Evolutionary conservation across 441 rosid genomes (phyloP).

Genomic region (Pelargonium citronellum): DNA sequence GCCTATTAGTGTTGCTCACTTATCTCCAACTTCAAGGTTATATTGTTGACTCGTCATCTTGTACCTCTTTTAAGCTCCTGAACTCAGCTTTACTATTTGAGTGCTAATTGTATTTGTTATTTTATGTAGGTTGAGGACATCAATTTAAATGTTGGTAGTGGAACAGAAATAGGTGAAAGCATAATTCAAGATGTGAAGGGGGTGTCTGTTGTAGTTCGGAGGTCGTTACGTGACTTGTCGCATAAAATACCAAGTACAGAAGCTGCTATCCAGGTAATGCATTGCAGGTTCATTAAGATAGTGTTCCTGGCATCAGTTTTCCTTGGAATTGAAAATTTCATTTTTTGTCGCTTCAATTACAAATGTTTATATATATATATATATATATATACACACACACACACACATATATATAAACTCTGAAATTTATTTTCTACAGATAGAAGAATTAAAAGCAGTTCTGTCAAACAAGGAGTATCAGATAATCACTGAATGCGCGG

Average conservation of each 20-base stretch:
- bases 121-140: slow-evolving; percentile 73
- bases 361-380: background rate
- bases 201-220: slow-evolving; percentile 67
- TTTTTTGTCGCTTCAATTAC: background rate
- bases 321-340: background rate
- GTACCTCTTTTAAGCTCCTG: background rate
- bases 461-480: slow-evolving; percentile 82
- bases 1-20: background rate
- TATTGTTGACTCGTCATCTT: background rate
- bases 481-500: slow-evolving; percentile 87
- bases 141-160: slow-evolving; percentile 88
- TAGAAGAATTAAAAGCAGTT: slow-evolving; percentile 78
- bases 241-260: slow-evolving; percentile 78
- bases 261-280: slow-evolving; percentile 62
- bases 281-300: slow-evolving; percentile 17
- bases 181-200: slow-evolving; percentile 90
- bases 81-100: background rate
- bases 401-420: too few relatives aligned
- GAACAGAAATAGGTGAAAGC: slow-evolving; percentile 78
- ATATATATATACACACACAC: too few relatives aligned
- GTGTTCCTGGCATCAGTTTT: slow-evolving; percentile 10
- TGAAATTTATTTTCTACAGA: slow-evolving; percentile 45
- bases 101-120: background rate
- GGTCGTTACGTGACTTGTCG: slow-evolving; percentile 88
- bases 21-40: too few relatives aligned